phyloP scores from a whole-genome alignment of 1,284 basidiomycete species.

The Ceratobasidium sp. region DNA sequence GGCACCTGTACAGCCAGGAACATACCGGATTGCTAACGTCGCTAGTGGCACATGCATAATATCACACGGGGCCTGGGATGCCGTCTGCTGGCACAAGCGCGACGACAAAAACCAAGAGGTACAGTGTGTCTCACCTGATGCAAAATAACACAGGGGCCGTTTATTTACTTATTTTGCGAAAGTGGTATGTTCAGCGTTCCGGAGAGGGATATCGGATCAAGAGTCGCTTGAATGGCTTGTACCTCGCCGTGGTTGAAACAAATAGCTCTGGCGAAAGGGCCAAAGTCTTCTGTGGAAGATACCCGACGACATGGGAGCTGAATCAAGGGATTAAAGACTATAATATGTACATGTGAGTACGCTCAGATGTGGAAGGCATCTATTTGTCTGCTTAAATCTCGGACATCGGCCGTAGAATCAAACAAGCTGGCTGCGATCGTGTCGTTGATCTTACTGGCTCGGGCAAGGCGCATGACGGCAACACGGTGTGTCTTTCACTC shows the following conservation, averaged over 20 bases:
- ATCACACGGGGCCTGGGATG: constrained; percentile 2
- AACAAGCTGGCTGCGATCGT: neutral
- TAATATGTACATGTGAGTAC: constrained; percentile 1
- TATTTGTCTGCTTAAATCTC: neutral
- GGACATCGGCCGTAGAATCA: too few relatives aligned
- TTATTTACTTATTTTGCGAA: neutral
- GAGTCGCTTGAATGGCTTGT: neutral
- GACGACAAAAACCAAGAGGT: neutral
- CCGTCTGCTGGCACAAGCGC: neutral
- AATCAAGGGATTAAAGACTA: neutral
- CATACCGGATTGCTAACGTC: constrained; percentile 1
- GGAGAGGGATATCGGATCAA: neutral
- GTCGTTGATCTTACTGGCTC: neutral
- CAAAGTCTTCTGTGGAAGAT: neutral
- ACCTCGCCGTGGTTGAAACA: neutral
- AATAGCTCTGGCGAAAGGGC: neutral
- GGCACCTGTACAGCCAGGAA: neutral
- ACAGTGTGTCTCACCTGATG: neutral
- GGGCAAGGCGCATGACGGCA: neutral
- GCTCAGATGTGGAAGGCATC: neutral
- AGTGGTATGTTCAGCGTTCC: constrained; percentile 13
- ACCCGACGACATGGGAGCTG: constrained; percentile 9
- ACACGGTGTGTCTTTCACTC: neutral
- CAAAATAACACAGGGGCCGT: too few relatives aligned
- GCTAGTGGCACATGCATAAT: constrained; percentile 5